Evolutionary conservation across 306 rosid genomes (phyloP).

Genomic region (Begonia peltatifolia): DNA sequence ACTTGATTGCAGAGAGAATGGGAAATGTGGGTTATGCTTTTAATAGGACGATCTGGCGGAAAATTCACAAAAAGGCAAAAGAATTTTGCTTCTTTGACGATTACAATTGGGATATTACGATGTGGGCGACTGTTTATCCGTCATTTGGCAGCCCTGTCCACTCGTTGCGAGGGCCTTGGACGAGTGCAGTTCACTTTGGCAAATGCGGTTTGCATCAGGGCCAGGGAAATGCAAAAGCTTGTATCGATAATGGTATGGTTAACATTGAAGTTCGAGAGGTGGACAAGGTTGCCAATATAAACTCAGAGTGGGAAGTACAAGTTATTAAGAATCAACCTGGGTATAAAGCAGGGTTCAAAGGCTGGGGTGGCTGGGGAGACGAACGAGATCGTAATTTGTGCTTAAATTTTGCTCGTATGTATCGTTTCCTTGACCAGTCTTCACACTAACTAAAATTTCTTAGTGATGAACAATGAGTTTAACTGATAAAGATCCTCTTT

Average conservation of each 20-base stretch:
- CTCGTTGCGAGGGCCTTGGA: conserved; percentile 69
- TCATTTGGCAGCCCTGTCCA: conserved; percentile 83
- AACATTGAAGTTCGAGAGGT: conserved; percentile 32
- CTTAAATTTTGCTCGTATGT: conserved; percentile 61
- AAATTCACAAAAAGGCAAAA: conserved; percentile 60
- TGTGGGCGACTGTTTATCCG: conserved; percentile 98
- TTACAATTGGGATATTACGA: conserved; percentile 94
- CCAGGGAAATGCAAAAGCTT: conserved; percentile 49
- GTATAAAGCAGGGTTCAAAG: conserved; percentile 81
- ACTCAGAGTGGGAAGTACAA: conserved; percentile 53
- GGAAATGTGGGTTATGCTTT: conserved; percentile 87
- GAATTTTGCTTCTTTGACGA: conserved; percentile 85
- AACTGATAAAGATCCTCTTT: too few relatives aligned
- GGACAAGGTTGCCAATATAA: conserved; percentile 58
- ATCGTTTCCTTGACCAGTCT: too few relatives aligned
- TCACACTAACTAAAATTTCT: neutral
- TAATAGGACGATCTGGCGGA: conserved; percentile 75
- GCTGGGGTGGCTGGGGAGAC: conserved; percentile 99
- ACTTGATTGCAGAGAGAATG: conserved; percentile 83
- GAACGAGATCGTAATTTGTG: conserved; percentile 67
- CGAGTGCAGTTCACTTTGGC: conserved; percentile 91
- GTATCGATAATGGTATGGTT: conserved; percentile 60
- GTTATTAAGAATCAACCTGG: conserved; percentile 54
- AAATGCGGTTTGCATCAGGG: conserved; percentile 98
- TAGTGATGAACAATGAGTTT: too few relatives aligned